These are phyloP conservation scores for Nakataea oryzae DNA, from an alignment of 2,329 filamentous ascomycete species.

Conservation along the genomic window DNA sequence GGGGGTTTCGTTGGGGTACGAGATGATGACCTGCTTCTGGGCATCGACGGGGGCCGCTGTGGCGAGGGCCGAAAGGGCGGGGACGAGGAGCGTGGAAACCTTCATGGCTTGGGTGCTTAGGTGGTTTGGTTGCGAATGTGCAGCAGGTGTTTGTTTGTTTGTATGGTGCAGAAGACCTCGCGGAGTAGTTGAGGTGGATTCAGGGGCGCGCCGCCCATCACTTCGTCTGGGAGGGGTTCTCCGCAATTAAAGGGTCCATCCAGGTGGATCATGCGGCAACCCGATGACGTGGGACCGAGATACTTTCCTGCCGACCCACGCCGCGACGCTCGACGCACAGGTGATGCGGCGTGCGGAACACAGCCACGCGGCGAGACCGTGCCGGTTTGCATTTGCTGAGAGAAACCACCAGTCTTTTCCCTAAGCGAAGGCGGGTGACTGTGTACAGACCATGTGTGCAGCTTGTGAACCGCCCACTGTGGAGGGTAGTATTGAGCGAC, in stretches of 20 bases:
- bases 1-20: slow-evolving; percentile 61
- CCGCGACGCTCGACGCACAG: too few relatives aligned
- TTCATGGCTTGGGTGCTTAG: slow-evolving; percentile 45
- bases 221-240: too few relatives aligned
- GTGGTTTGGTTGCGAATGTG: background rate
- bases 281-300: too few relatives aligned
- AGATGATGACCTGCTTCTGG: slow-evolving; percentile 68
- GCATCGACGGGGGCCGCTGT: slow-evolving; percentile 51
- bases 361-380: background rate
- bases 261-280: too few relatives aligned
- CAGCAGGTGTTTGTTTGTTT: background rate
- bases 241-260: too few relatives aligned
- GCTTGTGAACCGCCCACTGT: too few relatives aligned
- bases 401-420: background rate
- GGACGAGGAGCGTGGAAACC: slow-evolving; percentile 39
- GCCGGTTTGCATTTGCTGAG: background rate
- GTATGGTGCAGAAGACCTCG: background rate
- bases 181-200: background rate
- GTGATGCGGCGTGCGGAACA: background rate
- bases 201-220: too few relatives aligned
- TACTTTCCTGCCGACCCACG: too few relatives aligned
- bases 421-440: background rate
- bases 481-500: too few relatives aligned
- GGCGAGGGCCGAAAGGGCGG: slow-evolving; percentile 47
- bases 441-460: too few relatives aligned